Evolutionary conservation across 768 basidiomycete genomes (phyloP).

Genomic region (Leccinum fibrillosum): DNA sequence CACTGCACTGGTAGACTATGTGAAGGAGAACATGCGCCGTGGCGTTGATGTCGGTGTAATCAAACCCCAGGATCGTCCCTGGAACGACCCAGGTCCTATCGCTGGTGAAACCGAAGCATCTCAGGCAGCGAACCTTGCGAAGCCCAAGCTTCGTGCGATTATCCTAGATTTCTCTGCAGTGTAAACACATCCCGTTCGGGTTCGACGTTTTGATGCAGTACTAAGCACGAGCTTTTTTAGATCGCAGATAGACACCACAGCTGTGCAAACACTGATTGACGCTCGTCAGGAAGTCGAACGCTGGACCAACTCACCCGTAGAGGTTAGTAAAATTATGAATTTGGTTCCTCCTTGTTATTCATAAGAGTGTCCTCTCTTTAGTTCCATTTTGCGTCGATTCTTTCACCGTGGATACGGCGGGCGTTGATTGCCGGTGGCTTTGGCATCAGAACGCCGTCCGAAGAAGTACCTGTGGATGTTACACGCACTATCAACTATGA

Average conservation of each 20-base stretch:
- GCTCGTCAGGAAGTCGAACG: background rate
- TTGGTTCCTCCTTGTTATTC: background rate
- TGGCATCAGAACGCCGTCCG: background rate
- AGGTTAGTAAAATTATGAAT: background rate
- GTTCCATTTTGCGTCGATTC: background rate
- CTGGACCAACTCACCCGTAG: background rate
- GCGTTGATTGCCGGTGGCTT: background rate
- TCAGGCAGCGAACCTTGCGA: background rate
- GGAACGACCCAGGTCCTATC: background rate
- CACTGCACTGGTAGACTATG: background rate
- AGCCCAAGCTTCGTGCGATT: background rate
- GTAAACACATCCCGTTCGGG: background rate
- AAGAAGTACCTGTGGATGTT: background rate
- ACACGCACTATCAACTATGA: background rate
- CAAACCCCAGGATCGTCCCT: background rate
- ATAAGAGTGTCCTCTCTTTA: background rate
- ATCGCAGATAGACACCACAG: background rate
- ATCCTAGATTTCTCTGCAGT: background rate
- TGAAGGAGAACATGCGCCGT: background rate
- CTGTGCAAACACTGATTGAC: background rate
- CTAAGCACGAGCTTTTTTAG: background rate
- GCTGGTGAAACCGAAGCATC: background rate
- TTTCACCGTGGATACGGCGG: background rate
- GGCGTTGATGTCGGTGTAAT: background rate
- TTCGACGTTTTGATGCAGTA: background rate